Evolutionary conservation across 306 rosid genomes (phyloP).

Genomic region (Ammopiptanthus mongolicus): DNA sequence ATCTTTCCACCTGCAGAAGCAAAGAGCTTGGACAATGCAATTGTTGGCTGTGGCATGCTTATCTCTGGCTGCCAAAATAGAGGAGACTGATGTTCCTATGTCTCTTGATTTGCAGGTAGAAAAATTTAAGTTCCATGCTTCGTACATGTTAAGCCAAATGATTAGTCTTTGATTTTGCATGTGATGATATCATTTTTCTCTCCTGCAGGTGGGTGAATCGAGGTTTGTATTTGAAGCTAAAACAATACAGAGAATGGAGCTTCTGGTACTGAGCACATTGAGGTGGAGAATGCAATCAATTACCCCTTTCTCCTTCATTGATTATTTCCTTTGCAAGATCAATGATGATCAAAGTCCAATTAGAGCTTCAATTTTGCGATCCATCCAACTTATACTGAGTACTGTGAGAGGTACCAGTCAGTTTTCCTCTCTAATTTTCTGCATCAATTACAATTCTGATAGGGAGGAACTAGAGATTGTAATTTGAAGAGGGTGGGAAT

Average conservation of each 20-base stretch:
- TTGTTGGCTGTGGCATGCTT: slow-evolving; percentile 82
- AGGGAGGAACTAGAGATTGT: background rate
- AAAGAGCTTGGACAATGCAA: slow-evolving; percentile 74
- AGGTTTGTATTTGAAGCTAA: slow-evolving; percentile 74
- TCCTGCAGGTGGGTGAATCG: slow-evolving; percentile 51
- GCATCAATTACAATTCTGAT: slow-evolving; percentile 8
- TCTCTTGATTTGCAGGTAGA: slow-evolving; percentile 78
- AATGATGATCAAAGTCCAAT: slow-evolving; percentile 39
- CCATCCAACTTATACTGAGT: slow-evolving; percentile 52
- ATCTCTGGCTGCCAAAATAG: slow-evolving; percentile 86
- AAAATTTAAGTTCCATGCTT: background rate
- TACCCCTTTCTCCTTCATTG: slow-evolving; percentile 89
- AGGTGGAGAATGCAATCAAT: slow-evolving; percentile 90
- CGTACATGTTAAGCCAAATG: background rate
- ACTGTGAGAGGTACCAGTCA: slow-evolving; percentile 46
- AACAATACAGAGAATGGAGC: slow-evolving; percentile 85
- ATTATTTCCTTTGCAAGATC: slow-evolving; percentile 62
- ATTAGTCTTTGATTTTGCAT: background rate
- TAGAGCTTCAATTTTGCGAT: slow-evolving; percentile 37
- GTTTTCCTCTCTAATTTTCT: background rate
- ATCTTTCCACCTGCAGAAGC: slow-evolving; percentile 40
- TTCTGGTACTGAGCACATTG: slow-evolving; percentile 73
- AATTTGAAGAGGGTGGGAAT: slow-evolving; percentile 39
- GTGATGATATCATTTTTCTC: background rate
- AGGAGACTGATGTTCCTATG: slow-evolving; percentile 67